Evolutionary conservation across 2,329 filamentous ascomycete genomes (phyloP).

Genomic region (Hypoxylon sp.): DNA sequence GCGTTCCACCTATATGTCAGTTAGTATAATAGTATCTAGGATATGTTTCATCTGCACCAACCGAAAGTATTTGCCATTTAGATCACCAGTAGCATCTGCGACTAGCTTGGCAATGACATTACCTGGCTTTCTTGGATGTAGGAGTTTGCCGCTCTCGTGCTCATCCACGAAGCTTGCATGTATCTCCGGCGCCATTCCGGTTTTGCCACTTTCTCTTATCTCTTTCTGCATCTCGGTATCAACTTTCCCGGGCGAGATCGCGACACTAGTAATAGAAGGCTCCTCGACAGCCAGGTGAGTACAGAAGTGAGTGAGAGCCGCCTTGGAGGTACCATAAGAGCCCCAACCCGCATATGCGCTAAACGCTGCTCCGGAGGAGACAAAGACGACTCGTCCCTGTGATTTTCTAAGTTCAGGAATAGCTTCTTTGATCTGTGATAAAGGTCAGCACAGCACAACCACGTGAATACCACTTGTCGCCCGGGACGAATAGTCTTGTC

Average conservation of each 20-base stretch:
- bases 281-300: conserved; percentile 82
- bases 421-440: conserved; percentile 74
- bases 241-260: conserved; percentile 83
- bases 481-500: conserved; percentile 33
- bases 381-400: conserved; percentile 80
- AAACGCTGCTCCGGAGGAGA: conserved; percentile 81
- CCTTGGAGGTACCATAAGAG: conserved; percentile 85
- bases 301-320: conserved; percentile 84
- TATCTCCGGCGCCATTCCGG: conserved; percentile 65
- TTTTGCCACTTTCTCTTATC: conserved; percentile 73
- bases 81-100: conserved; percentile 70
- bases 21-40: conserved; percentile 44
- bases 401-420: conserved; percentile 76
- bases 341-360: conserved; percentile 80
- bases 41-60: conserved; percentile 58
- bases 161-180: conserved; percentile 78
- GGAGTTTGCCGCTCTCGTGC: conserved; percentile 77
- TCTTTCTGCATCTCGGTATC: conserved; percentile 93
- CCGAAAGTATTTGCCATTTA: conserved; percentile 83
- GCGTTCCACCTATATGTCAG: conserved; percentile 63
- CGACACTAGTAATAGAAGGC: conserved; percentile 77
- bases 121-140: conserved; percentile 87
- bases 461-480: not conserved
- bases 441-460: conserved; percentile 47
- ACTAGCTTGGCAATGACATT: conserved; percentile 86